Conservation (phyloP, 2,329 filamentous ascomycete genomes). For the Neobulgaria alba region DNA sequence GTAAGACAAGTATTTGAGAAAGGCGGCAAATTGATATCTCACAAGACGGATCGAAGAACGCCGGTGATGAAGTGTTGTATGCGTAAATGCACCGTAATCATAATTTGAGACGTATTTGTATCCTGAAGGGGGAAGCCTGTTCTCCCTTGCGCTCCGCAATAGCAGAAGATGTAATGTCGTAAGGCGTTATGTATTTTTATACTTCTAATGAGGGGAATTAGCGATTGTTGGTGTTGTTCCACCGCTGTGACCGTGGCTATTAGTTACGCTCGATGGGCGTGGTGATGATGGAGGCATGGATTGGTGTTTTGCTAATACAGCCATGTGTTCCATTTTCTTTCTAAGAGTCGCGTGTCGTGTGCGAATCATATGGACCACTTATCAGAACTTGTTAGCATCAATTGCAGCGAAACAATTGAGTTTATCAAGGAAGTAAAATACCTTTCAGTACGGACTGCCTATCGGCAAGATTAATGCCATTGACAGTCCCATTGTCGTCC, state of each 20-base stretch:
- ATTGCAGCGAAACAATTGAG: background rate
- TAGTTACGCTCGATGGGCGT: conserved; percentile 20
- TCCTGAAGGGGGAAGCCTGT: background rate
- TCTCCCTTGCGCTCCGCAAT: background rate
- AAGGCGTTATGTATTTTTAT: conserved; percentile 3
- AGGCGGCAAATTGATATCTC: background rate
- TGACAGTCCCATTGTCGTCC: conserved; percentile 43
- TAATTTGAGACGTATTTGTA: background rate
- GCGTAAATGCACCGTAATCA: background rate
- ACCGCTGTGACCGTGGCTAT: conserved; percentile 17
- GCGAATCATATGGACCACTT: conserved; percentile 56
- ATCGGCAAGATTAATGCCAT: conserved; percentile 58
- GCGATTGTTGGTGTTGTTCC: conserved; percentile 27
- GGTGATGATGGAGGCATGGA: conserved; percentile 23
- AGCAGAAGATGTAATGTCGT: conserved; percentile 2
- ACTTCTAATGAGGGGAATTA: conserved; percentile 26
- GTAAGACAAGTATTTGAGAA: background rate
- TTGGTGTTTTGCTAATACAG: conserved; percentile 45
- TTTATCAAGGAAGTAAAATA: conserved; percentile 31
- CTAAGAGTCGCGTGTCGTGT: conserved; percentile 46
- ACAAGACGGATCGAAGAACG: background rate
- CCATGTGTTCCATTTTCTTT: conserved; percentile 42
- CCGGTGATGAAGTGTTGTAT: background rate
- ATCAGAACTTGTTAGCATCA: conserved; percentile 26
- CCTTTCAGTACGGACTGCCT: conserved; percentile 64